Evolutionary conservation across 2,329 filamentous ascomycete species (phyloP), one percentile per base, ranked within the genome.

Genomic region (Aspergillus fischeri): DNA sequence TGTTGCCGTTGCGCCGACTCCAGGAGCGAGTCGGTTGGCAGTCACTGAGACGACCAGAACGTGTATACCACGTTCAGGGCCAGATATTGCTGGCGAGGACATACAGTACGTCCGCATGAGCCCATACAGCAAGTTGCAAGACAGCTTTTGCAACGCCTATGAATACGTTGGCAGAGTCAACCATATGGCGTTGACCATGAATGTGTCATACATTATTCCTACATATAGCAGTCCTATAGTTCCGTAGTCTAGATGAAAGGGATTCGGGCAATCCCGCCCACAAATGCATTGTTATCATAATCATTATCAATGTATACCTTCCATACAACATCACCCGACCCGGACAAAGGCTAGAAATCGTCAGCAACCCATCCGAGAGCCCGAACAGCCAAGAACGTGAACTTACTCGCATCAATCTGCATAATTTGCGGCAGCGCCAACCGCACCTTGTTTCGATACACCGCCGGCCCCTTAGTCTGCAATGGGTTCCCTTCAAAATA

Each of bases 401-500:
- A 62, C 52, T 60, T 81, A 97, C 93, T 95, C 58, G 94, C 94
- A 84, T 99, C 94, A 72, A 99, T 97, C 79, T 99, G 92, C 71
- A 84, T 84, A 53, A 99, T 79, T 73, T 94, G 89, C 56, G 94
- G 94, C 74, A 99, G 75, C 35, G 92, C 89, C 73, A 99, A 77
- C 58, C 88, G 83, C 47, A 99, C 86, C 77, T 99, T 99, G 77
- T 97, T 97, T 68, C 94, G 82, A 75, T 99, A 99, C 60, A 97
- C 76, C 1, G 90, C 90, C n/a, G 90, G 89, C 4, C 84, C 85
- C 54, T 82, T 83, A 59, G 86, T 80, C 77, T 99, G 94, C 65
- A 99, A 74, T 27, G 92, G 93, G 68, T 96, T 97, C 1, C 92
- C 92, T 72, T 99, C 94, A 63, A 99, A 95, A 72, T 99, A 99